Evolutionary conservation across 352 stramenopile genomes (phyloP), one percentile per base, ranked within the genome.

Genomic region (Globisporangium cystogenes): DNA sequence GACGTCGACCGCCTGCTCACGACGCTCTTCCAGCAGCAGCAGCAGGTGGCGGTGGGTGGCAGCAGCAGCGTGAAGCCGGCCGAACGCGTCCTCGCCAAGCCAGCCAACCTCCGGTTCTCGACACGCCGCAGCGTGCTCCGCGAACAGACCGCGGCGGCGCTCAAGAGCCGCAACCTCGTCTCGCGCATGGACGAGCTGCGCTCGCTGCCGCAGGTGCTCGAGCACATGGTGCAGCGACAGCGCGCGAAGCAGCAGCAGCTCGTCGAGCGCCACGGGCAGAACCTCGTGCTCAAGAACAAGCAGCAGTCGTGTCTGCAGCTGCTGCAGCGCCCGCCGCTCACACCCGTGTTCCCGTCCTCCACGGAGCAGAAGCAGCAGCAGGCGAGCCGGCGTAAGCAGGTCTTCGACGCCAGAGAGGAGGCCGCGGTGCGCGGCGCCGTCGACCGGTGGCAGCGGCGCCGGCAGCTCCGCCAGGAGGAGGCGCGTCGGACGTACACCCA

Each of bases 161-260:
- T 89, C 14, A 77, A 76, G 23, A 74, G 63, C 6, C 58, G 71
- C 15, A 86, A 81, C 18, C 53, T 89, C 7, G 60, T 74, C 20
- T 76, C 67, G 7, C 69, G 78, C 11, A 66, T 87, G 41, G 62
- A 84, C 16, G 78, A 87, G 44, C 58, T 89, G 18, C 68, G 78
- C 7, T 72, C 62, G 48, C 52, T 87, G 14, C 78, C 75, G 0
- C 64, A 78, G 11, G 62, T 86, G 8, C 56, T 86, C 23, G 62
- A 82, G 44, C 68, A 74, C 31, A 75, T 87, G 40, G 62, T 76
- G 27, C 42, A 64, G 11, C 48, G 66, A 12, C 65, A 66, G 23
- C 39, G 66, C 8, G 61, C 59, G 43, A 76, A 78, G 43, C 62
- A 64, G 37, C 67, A 76, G 52, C 67, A 74, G 23, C 52, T 64